A percentile compares a stretch with the other conserved stretches of the same genome.
Evolutionary conservation across 83 land plant genomes (phyloP).

Genomic region (Diphasiastrum complanatum): DNA sequence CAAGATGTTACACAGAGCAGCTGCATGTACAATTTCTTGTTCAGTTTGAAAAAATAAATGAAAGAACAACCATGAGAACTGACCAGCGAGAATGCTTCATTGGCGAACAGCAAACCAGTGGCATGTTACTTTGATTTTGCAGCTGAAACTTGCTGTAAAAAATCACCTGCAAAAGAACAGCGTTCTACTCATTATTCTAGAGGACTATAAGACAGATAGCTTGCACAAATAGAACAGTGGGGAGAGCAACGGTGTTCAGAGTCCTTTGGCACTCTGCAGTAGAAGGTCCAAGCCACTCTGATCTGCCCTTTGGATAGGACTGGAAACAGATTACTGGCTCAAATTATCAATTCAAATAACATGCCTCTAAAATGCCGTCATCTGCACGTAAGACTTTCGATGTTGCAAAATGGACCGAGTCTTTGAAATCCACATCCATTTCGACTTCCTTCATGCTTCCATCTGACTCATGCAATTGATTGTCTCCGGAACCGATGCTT

Average conservation of each 20-base stretch:
- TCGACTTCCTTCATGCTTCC: constrained; percentile 40
- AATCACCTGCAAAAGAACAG: constrained; percentile 43
- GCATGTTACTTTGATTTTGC: constrained; percentile 51
- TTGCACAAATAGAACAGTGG: not conserved
- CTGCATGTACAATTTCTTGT: not conserved
- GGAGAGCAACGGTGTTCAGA: not conserved
- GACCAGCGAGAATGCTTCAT: constrained; percentile 32
- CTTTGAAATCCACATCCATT: constrained; percentile 62
- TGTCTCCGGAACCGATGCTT: constrained; percentile 50
- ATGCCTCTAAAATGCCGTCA: constrained; percentile 72
- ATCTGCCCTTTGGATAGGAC: constrained; percentile 1
- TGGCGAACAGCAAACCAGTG: constrained; percentile 46
- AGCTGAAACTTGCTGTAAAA: constrained; percentile 55
- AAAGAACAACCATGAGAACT: not conserved
- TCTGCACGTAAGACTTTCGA: constrained; percentile 57
- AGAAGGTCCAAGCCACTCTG: not conserved
- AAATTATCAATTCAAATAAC: not conserved
- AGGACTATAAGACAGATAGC: not conserved
- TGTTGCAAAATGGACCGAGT: constrained; percentile 49
- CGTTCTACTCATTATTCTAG: not conserved
- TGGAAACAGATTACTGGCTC: not conserved
- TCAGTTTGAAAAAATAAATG: not conserved
- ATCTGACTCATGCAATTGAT: constrained; percentile 36
- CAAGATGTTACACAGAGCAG: constrained; percentile 26
- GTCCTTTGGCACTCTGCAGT: no score